phyloP scores from a whole-genome alignment of 306 rosid genomes.

The Begonia fuchsioides region DNA sequence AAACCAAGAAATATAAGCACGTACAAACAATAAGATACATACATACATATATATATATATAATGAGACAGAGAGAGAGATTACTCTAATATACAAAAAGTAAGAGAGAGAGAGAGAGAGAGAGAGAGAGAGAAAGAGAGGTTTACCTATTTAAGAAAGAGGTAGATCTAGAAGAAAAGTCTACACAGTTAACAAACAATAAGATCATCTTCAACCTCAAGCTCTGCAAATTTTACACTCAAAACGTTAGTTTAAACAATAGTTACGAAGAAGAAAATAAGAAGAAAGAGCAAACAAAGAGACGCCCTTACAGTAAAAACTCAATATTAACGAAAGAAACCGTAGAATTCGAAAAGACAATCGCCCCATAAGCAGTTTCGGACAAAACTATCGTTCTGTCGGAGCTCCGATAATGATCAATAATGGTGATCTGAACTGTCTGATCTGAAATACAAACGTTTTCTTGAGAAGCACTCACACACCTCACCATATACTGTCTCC shows the following conservation, averaged over 20 bases:
- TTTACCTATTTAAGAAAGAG: too few relatives aligned
- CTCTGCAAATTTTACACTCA: neutral
- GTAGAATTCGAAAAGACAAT: conserved; percentile 31
- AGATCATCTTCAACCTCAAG: neutral
- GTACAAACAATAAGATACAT: too few relatives aligned
- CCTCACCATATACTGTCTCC: conserved; percentile 63
- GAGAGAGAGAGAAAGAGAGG: too few relatives aligned
- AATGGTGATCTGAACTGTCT: conserved; percentile 44
- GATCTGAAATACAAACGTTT: conserved; percentile 31
- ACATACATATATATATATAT: too few relatives aligned
- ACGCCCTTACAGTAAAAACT: conserved; percentile 47
- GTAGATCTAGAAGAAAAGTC: too few relatives aligned
- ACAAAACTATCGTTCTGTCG: conserved; percentile 37
- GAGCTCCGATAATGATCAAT: conserved; percentile 16
- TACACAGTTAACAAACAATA: too few relatives aligned
- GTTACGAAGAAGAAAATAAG: neutral
- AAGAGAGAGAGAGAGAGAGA: too few relatives aligned
- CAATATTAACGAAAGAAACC: conserved; percentile 25
- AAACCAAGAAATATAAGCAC: too few relatives aligned
- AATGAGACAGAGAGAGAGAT: too few relatives aligned
- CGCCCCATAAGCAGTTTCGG: conserved; percentile 36
- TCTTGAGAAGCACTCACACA: conserved; percentile 57
- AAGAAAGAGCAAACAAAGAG: neutral
- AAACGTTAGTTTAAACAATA: neutral
- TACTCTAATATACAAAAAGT: too few relatives aligned